Conservation (phyloP, 768 basidiomycete genomes). For the Pulveroboletus frians region DNA sequence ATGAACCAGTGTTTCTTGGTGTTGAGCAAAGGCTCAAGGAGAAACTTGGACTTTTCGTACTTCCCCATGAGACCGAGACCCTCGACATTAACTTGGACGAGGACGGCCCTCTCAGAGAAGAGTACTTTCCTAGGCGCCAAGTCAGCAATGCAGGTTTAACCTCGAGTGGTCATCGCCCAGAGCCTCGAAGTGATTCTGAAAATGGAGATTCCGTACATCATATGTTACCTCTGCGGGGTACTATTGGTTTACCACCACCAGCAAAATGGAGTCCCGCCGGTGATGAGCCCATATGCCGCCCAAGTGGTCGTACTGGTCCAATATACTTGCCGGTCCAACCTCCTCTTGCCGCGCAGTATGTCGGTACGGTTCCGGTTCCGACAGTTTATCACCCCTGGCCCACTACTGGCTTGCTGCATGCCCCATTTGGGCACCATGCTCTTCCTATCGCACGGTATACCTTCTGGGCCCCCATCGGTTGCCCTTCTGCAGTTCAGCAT, state of each 20-base stretch:
- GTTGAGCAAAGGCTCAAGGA: slow-evolving; percentile 60
- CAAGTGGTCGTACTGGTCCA: slow-evolving; percentile 45
- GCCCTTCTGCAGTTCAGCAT: slow-evolving; percentile 43
- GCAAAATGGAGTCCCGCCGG: slow-evolving; percentile 77
- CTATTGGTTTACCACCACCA: slow-evolving; percentile 57
- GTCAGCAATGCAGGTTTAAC: slow-evolving; percentile 15
- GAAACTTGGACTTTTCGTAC: slow-evolving; percentile 41
- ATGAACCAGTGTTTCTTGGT: slow-evolving; percentile 66
- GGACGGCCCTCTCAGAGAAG: slow-evolving; percentile 76
- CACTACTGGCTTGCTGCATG: slow-evolving; percentile 8
- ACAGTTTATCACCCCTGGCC: slow-evolving; percentile 30
- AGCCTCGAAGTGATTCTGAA: slow-evolving; percentile 1
- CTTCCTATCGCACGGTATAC: slow-evolving; percentile 16
- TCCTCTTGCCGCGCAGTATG: slow-evolving; percentile 36
- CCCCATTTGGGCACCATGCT: slow-evolving; percentile 19
- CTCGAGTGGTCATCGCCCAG: neutral
- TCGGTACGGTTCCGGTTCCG: slow-evolving; percentile 28
- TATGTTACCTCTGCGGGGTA: slow-evolving; percentile 9
- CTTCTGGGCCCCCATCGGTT: slow-evolving; percentile 21
- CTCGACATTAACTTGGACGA: slow-evolving; percentile 78
- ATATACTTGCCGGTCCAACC: slow-evolving; percentile 66
- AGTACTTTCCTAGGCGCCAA: slow-evolving; percentile 72
- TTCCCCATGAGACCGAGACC: slow-evolving; percentile 39
- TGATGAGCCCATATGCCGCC: slow-evolving; percentile 68
- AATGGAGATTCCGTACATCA: slow-evolving; percentile 1